These are phyloP conservation scores for Phialocephala sp. DNA, from an alignment of 2,329 filamentous ascomycete species.

Conservation along the genomic window DNA sequence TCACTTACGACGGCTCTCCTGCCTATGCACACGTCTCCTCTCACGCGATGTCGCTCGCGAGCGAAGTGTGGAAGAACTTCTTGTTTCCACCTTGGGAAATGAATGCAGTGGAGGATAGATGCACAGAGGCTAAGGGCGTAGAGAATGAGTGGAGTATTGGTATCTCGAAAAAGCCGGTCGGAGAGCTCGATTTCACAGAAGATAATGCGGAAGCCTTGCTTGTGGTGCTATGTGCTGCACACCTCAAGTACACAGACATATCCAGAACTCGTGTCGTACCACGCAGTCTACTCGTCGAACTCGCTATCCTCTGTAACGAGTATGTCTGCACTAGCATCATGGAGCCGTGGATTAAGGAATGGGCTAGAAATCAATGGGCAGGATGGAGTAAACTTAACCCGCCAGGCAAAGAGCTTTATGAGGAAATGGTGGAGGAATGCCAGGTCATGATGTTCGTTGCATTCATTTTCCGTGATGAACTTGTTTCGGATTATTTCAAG, in stretches of 20 bases:
- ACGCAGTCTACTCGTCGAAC: conserved; percentile 2
- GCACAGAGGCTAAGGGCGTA: not conserved
- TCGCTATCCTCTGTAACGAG: conserved; percentile 26
- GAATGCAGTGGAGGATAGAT: too few species aligned
- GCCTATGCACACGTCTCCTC: not conserved
- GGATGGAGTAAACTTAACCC: not conserved
- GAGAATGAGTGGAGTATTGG: not conserved
- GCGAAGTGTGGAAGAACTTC: conserved; percentile 7
- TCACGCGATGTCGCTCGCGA: not conserved
- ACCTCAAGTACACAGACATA: conserved; percentile 18
- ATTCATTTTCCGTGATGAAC: not conserved
- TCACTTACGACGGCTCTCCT: conserved; percentile 2
- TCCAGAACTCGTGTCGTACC: not conserved
- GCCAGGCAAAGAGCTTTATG: not conserved
- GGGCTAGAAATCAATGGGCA: not conserved
- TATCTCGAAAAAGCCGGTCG: not conserved
- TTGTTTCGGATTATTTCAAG: not conserved
- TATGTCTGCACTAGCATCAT: conserved; percentile 22
- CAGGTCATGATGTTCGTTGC: not conserved
- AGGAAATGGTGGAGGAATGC: not conserved
- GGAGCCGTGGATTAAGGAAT: conserved; percentile 12
- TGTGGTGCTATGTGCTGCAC: conserved; percentile 21
- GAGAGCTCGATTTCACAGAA: conserved; percentile 20
- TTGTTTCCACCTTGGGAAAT: not conserved
- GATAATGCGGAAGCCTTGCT: conserved; percentile 20